Evolutionary conservation across 176 grass and related monocot genomes (phyloP).

Genomic region (Musa itinerans): DNA sequence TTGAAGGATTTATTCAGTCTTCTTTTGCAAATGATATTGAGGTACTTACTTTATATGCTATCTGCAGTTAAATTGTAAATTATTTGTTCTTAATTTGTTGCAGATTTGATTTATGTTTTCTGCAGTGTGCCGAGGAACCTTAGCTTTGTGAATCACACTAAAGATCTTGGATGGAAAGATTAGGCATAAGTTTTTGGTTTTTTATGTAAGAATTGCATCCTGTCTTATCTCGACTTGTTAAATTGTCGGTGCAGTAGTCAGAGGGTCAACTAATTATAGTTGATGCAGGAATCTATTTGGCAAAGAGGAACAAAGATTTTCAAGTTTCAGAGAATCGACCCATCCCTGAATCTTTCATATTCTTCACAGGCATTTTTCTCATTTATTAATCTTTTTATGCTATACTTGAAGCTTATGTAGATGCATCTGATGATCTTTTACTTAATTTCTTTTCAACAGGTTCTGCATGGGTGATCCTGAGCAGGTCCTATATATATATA

Average conservation of each 20-base stretch:
- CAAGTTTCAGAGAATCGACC: neutral
- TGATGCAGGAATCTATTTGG: slow-evolving; percentile 5
- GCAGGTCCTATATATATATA: neutral
- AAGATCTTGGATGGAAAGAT: slow-evolving; percentile 2
- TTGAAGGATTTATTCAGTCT: too few relatives aligned
- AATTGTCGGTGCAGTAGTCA: slow-evolving; percentile 1
- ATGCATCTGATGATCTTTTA: neutral
- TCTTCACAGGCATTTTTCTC: neutral
- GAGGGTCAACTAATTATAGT: slow-evolving; percentile 13
- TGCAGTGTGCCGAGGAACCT: neutral
- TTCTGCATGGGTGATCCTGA: neutral
- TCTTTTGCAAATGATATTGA: too few relatives aligned
- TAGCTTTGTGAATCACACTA: slow-evolving; percentile 2
- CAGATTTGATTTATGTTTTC: slow-evolving; percentile 4
- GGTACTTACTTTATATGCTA: neutral
- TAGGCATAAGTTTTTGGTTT: neutral
- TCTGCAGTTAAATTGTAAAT: neutral
- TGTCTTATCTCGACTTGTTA: neutral
- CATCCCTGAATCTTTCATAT: neutral
- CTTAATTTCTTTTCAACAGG: neutral
- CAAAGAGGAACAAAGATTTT: neutral
- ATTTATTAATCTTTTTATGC: neutral
- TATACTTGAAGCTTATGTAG: neutral
- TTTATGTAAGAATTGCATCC: neutral
- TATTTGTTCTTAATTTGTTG: neutral